These are phyloP conservation scores for Herpetomonas tarakana DNA, from an alignment of 208 protist genomes.

Conservation along the genomic window DNA sequence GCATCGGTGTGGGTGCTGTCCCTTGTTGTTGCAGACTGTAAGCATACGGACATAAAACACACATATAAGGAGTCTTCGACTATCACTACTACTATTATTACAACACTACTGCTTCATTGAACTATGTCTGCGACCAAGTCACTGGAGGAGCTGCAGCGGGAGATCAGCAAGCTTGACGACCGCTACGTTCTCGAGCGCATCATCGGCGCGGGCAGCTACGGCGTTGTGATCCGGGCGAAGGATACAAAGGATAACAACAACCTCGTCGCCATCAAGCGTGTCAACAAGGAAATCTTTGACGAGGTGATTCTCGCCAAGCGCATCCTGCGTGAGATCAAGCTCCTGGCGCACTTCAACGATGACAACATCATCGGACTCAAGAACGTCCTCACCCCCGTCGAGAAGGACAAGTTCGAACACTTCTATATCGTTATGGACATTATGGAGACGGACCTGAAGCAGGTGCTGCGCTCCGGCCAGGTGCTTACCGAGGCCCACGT, in stretches of 20 bases:
- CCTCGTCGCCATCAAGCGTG: slow-evolving; percentile 93
- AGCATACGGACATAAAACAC: too few relatives aligned
- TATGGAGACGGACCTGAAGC: slow-evolving; percentile 96
- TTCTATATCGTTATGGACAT: slow-evolving; percentile 96
- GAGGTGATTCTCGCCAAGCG: slow-evolving; percentile 91
- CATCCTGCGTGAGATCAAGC: slow-evolving; percentile 94
- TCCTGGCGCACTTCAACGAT: slow-evolving; percentile 88
- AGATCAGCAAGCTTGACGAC: slow-evolving; percentile 74
- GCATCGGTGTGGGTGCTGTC: too few relatives aligned
- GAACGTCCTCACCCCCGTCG: slow-evolving; percentile 79
- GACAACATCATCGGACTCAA: slow-evolving; percentile 90
- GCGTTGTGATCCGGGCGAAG: slow-evolving; percentile 83
- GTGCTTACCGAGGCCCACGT: slow-evolving; percentile 91
- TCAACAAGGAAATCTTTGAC: slow-evolving; percentile 95
- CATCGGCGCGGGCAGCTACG: slow-evolving; percentile 91
- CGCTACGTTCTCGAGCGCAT: slow-evolving; percentile 88
- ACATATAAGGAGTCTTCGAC: too few relatives aligned
- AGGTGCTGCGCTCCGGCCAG: slow-evolving; percentile 92
- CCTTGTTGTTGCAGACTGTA: too few relatives aligned
- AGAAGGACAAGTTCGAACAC: slow-evolving; percentile 75
- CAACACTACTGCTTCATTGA: slow-evolving; percentile 1
- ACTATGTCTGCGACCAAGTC: slow-evolving; percentile 28
- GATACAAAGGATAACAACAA: slow-evolving; percentile 65
- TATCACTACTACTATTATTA: not conserved
- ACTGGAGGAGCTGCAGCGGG: slow-evolving; percentile 72